Percentiles rank a stretch among this genome's conserved stretches.
These are phyloP conservation scores for Laguncularia racemosa DNA, from an alignment of 345 rosid species.

Conservation along the genomic window DNA sequence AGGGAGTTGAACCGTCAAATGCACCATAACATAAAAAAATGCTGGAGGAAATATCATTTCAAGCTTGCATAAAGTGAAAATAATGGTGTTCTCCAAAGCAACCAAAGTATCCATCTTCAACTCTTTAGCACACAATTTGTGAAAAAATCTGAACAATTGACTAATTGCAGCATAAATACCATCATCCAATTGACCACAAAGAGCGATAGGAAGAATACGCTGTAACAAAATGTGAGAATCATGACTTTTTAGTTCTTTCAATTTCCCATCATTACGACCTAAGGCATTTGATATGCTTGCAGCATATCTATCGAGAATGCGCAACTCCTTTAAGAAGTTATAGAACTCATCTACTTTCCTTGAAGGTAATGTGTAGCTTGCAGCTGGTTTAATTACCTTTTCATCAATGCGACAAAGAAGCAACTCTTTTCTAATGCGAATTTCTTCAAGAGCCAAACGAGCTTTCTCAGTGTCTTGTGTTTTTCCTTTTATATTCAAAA, in stretches of 20 bases:
- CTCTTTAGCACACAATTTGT: neutral
- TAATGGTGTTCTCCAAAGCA: neutral
- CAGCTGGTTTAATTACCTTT: neutral
- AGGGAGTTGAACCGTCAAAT: conserved; percentile 6
- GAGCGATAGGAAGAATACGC: conserved; percentile 2
- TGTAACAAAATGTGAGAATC: conserved; percentile 9
- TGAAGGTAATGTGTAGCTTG: neutral
- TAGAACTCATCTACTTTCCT: neutral
- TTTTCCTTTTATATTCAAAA: neutral
- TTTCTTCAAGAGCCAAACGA: neutral
- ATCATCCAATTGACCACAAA: neutral
- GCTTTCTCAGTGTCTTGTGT: neutral
- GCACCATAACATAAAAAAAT: conserved; percentile 9
- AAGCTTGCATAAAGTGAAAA: conserved; percentile 1
- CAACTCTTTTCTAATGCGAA: neutral
- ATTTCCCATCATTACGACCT: neutral
- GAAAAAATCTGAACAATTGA: neutral
- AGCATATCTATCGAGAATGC: neutral
- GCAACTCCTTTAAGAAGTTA: neutral
- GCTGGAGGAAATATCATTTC: conserved; percentile 10
- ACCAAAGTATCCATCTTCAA: neutral
- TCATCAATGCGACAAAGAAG: neutral
- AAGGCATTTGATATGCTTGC: neutral
- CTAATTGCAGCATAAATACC: neutral
- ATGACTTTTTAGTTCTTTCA: neutral